Conservation (phyloP, 768 basidiomycete genomes). For the Grammothele lineata region DNA sequence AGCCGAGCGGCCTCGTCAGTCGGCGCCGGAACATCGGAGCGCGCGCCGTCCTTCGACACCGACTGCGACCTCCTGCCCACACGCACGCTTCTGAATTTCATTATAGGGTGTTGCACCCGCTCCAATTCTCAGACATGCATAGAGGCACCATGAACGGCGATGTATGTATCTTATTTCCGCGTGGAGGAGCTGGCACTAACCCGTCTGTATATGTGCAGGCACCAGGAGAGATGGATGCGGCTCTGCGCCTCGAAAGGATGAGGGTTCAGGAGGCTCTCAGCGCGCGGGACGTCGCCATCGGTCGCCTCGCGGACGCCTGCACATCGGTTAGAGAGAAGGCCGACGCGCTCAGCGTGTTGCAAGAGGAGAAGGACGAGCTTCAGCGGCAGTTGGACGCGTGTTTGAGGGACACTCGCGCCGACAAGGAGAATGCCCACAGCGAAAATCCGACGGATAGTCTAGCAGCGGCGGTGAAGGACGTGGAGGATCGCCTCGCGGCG, state of each 20-base stretch:
- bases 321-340: constrained; percentile 58
- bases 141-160: too few species aligned
- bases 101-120: too few species aligned
- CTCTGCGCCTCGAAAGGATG: constrained; percentile 10
- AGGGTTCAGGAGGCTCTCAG: constrained; percentile 49
- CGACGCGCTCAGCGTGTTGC: constrained; percentile 43
- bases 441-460: background rate
- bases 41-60: background rate
- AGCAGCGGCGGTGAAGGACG: constrained; percentile 23
- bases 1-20: constrained; percentile 9
- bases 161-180: too few species aligned
- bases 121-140: too few species aligned
- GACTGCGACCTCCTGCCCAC: background rate
- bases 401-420: constrained; percentile 21
- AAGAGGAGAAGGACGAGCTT: constrained; percentile 33
- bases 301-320: constrained; percentile 57
- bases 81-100: too few species aligned
- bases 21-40: constrained; percentile 4
- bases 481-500: constrained; percentile 22
- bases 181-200: too few species aligned
- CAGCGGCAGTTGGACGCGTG: constrained; percentile 15
- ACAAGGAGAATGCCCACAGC: constrained; percentile 7
- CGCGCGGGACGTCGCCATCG: constrained; percentile 60
- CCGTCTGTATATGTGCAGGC: too few species aligned
- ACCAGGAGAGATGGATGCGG: constrained; percentile 4